A percentile compares a stretch with the other conserved stretches of the same genome.
phyloP scores from a whole-genome alignment of 345 rosid species.

The Melastoma malabathricum region DNA sequence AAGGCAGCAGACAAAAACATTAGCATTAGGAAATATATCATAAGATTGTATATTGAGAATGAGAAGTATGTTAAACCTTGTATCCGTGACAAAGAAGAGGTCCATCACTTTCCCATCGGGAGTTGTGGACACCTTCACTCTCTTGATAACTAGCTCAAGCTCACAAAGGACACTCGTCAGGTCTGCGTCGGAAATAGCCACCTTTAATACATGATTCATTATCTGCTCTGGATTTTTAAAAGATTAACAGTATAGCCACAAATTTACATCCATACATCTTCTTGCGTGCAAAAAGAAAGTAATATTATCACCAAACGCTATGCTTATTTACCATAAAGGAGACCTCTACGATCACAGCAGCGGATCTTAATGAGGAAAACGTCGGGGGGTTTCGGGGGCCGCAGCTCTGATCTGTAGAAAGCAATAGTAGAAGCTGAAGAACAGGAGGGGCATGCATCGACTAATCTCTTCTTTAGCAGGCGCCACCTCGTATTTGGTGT shows the following conservation, averaged over 20 bases:
- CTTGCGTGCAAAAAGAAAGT: not conserved
- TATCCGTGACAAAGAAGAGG: constrained; percentile 84
- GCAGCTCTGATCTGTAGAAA: constrained; percentile 40
- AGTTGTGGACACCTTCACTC: no score
- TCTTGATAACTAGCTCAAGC: constrained; percentile 77
- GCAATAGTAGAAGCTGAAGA: constrained; percentile 64
- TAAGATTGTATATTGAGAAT: not conserved
- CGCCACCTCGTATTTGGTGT: constrained; percentile 59
- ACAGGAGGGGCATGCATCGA: constrained; percentile 66
- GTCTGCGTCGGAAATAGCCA: constrained; percentile 30
- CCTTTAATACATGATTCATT: constrained; percentile 7
- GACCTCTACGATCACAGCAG: constrained; percentile 70
- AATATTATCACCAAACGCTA: not conserved
- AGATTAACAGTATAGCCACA: no score
- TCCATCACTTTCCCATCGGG: constrained; percentile 88
- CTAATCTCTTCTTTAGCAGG: constrained; percentile 69
- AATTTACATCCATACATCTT: no score
- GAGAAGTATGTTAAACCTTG: constrained; percentile 38
- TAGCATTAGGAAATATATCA: no score
- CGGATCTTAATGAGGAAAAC: constrained; percentile 68
- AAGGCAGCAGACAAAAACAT: no score
- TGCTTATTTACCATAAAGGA: constrained; percentile 48
- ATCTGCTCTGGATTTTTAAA: not conserved
- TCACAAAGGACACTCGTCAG: constrained; percentile 67
- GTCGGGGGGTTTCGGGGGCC: constrained; percentile 50